Conservation (phyloP, 371 early-diverging fungal species). For the Choanephora cucurbitarum region DNA sequence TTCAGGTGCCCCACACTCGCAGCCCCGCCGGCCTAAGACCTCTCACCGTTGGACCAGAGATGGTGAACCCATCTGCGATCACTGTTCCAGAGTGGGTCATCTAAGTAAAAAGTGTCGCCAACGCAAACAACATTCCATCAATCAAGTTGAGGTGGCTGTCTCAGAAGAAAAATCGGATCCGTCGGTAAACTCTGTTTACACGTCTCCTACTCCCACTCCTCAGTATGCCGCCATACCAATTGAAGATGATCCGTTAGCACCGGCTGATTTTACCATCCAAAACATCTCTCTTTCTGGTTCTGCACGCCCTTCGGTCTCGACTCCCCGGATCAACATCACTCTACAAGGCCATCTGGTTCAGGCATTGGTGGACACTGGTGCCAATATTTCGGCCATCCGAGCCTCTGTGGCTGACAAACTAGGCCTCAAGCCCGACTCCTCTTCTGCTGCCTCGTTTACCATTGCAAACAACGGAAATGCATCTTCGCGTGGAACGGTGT, state of each 20-base stretch:
- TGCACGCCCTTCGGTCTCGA: not conserved
- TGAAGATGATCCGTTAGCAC: slow-evolving; percentile 9
- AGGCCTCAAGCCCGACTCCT: not conserved
- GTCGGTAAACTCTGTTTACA: not conserved
- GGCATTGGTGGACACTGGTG: slow-evolving; percentile 11
- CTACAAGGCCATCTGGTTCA: not conserved
- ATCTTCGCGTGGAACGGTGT: slow-evolving; percentile 1
- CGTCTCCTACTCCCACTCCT: not conserved
- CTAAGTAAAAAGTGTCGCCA: slow-evolving; percentile 9
- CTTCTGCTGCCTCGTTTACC: not conserved
- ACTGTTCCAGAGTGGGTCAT: slow-evolving; percentile 1
- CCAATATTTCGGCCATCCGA: not conserved
- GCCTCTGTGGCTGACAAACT: not conserved
- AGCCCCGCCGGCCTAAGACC: too few relatives aligned
- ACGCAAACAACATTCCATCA: not conserved
- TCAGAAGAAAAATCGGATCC: not conserved
- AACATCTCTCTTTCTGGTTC: not conserved
- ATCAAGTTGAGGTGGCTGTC: not conserved
- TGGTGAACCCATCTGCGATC: slow-evolving; percentile 14
- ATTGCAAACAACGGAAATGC: slow-evolving; percentile 3
- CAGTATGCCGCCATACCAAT: slow-evolving; percentile 9
- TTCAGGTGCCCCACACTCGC: too few relatives aligned
- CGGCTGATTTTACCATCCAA: not conserved
- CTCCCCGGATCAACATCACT: not conserved
- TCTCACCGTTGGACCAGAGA: slow-evolving; percentile 2